phyloP scores from a whole-genome alignment of 2,329 filamentous ascomycete species.

The Exophiala sp. region DNA sequence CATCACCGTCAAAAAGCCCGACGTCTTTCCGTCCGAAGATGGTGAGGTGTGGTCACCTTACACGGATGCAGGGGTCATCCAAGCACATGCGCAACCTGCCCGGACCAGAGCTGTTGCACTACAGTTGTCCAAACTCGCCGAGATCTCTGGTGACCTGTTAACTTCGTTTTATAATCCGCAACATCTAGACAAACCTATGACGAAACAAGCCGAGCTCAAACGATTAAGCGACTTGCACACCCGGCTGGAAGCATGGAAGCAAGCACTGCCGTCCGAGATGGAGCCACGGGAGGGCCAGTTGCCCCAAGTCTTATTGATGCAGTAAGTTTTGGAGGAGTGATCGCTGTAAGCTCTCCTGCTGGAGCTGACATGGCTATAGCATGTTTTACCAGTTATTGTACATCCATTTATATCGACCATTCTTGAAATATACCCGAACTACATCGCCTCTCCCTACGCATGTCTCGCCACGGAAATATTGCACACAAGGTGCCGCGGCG shows the following conservation, averaged over 20 bases:
- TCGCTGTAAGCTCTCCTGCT: too few relatives aligned
- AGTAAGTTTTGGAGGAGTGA: slow-evolving; percentile 60
- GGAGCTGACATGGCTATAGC: slow-evolving; percentile 47
- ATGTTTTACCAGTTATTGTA: slow-evolving; percentile 98
- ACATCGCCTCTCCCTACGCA: slow-evolving; percentile 78
- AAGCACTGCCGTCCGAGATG: slow-evolving; percentile 74
- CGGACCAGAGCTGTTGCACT: slow-evolving; percentile 74
- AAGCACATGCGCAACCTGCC: slow-evolving; percentile 68
- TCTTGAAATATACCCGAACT: slow-evolving; percentile 78
- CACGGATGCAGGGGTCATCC: slow-evolving; percentile 72
- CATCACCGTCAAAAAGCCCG: slow-evolving; percentile 79
- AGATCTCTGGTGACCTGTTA: slow-evolving; percentile 88
- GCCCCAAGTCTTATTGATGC: slow-evolving; percentile 74
- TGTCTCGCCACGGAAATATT: slow-evolving; percentile 83
- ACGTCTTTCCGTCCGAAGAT: slow-evolving; percentile 86
- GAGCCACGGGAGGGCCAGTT: slow-evolving; percentile 84
- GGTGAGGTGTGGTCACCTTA: slow-evolving; percentile 80
- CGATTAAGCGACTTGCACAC: slow-evolving; percentile 88
- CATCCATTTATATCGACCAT: slow-evolving; percentile 91
- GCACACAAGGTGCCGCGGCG: slow-evolving; percentile 78
- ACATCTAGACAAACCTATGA: slow-evolving; percentile 54
- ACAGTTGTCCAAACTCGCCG: slow-evolving; percentile 75
- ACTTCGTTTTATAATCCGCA: slow-evolving; percentile 84
- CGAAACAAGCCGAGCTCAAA: slow-evolving; percentile 80
- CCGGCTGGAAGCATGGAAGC: slow-evolving; percentile 81